Evolutionary conservation across 345 rosid species (phyloP).

Genomic region (Brassica cretica): DNA sequence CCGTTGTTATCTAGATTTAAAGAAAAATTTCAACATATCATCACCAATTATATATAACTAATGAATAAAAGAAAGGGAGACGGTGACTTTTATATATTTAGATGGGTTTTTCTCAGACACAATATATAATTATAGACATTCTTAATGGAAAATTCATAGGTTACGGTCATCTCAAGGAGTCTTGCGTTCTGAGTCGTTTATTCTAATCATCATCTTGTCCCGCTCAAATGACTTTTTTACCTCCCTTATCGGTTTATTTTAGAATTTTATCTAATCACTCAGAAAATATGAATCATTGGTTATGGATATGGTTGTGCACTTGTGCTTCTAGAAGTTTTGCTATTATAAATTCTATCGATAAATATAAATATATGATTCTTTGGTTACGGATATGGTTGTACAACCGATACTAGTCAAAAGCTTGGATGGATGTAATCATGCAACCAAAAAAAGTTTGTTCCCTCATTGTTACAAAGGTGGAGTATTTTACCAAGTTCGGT

Average conservation of each 20-base stretch:
- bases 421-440: background rate
- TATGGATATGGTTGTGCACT: background rate
- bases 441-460: background rate
- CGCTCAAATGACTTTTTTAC: background rate
- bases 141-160: background rate
- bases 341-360: background rate
- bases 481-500: background rate
- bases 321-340: background rate
- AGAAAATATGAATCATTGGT: background rate
- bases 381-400: background rate
- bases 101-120: background rate
- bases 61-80: background rate
- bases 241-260: background rate
- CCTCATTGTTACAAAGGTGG: background rate
- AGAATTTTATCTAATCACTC: background rate
- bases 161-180: slow-evolving; percentile 31
- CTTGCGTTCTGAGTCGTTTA: background rate
- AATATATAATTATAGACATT: background rate
- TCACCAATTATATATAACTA: too few relatives aligned
- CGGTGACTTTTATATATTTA: background rate
- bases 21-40: too few relatives aligned
- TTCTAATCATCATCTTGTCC: background rate
- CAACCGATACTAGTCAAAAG: background rate
- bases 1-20: background rate
- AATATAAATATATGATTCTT: background rate